Conservation (phyloP, 2,329 filamentous ascomycete genomes). For the Beauveria caledonica region DNA sequence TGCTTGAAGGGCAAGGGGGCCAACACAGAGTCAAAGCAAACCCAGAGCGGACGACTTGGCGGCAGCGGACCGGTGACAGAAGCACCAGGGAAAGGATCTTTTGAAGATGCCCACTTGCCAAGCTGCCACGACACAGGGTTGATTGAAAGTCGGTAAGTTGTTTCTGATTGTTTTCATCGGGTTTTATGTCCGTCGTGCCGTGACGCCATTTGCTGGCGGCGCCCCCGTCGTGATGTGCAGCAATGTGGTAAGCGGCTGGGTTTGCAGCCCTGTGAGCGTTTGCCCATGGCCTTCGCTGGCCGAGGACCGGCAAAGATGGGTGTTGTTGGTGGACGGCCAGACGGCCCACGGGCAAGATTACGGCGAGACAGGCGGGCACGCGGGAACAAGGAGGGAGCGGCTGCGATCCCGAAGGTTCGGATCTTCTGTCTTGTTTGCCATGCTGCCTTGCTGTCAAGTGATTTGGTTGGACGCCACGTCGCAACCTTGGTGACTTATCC, state of each 20-base stretch:
- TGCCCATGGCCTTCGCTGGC: neutral
- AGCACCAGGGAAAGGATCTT: neutral
- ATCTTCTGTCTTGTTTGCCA: neutral
- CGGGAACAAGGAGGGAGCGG: neutral
- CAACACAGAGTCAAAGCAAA: neutral
- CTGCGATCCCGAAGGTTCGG: neutral
- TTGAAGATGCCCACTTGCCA: neutral
- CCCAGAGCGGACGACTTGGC: neutral
- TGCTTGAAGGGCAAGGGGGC: neutral
- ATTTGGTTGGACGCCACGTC: neutral
- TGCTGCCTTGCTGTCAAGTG: neutral
- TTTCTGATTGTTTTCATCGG: conserved; percentile 4
- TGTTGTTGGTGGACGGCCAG: neutral
- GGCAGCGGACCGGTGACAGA: neutral
- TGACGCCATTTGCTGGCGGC: conserved; percentile 4
- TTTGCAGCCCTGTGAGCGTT: conserved; percentile 8
- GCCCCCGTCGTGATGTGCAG: conserved; percentile 1
- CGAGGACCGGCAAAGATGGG: too few species aligned
- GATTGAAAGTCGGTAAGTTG: neutral
- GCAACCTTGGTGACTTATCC: neutral
- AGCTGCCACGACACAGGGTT: neutral
- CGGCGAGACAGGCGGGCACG: neutral
- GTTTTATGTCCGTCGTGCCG: neutral
- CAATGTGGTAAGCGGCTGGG: conserved; percentile 6
- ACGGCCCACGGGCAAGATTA: neutral